Evolutionary conservation across 169 alveolate species (phyloP), one percentile per base, ranked within the genome.

Genomic region (Theileria equi): DNA sequence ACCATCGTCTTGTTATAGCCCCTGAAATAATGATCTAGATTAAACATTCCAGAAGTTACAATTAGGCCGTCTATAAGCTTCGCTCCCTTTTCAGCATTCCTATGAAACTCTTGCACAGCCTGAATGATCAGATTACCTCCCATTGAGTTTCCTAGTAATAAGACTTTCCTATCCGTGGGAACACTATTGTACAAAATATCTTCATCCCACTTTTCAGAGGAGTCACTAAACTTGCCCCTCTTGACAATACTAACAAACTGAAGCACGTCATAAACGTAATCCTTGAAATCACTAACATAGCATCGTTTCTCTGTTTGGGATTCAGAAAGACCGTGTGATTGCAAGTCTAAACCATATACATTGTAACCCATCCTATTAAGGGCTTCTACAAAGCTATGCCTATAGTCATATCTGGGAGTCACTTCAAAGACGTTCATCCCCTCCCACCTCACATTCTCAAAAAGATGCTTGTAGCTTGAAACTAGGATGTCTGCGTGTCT

Each of bases 341-440:
- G 91, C 23, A 60, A 64, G 49, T 84, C 91, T 34, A 79, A 29
- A 0, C 89, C 91, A 50, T 84, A 84, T 11, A 84, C 88, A 19
- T 61, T 58, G 44, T 48, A 79, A 1, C 89, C 89, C 17, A 66
- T 43, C n/a, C 73, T 44, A 40, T 84, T 84, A 0, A 84, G 54
- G 16, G 58, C 50, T 11, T 84, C 71, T 19, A 84, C 34, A 68
- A 82, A 70, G 47, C 91, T 78, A 31, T 64, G 53, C 35, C 66
- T 38, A 26, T 84, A 79, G 25, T 71, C 45, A 29, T n/a, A n/a
- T n/a, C n/a, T n/a, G n/a, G n/a, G n/a, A n/a, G n/a, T n/a, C n/a
- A n/a, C n/a, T n/a, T n/a, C n/a, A n/a, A n/a, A n/a, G n/a, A n/a
- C n/a, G n/a, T n/a, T n/a, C n/a, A n/a, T n/a, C n/a, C n/a, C n/a